These are phyloP conservation scores for Thelonectria olida DNA, from an alignment of 2,329 filamentous ascomycete genomes.

Conservation along the genomic window DNA sequence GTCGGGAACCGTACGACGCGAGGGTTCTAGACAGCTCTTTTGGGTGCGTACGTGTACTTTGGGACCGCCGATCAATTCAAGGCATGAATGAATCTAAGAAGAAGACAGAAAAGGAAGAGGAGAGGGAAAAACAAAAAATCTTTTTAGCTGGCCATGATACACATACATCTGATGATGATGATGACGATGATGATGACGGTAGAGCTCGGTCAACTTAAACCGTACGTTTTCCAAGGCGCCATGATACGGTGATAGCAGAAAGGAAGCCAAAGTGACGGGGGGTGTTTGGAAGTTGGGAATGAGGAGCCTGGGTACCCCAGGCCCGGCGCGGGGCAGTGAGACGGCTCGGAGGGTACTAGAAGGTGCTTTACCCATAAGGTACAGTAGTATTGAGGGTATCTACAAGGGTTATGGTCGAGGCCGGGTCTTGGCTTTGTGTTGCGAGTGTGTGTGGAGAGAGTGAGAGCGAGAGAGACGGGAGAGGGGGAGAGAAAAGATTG, in stretches of 20 bases:
- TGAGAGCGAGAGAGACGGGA: too few relatives aligned
- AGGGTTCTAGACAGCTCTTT: not conserved
- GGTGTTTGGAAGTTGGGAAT: slow-evolving; percentile 19
- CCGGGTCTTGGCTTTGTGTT: slow-evolving; percentile 9
- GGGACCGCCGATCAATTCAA: not conserved
- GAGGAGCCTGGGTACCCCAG: slow-evolving; percentile 11
- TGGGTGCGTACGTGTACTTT: slow-evolving; percentile 5
- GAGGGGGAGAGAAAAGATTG: too few relatives aligned
- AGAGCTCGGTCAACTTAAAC: slow-evolving; percentile 20
- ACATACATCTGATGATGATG: slow-evolving; percentile 22
- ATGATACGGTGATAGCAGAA: slow-evolving; percentile 1
- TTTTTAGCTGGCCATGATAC: slow-evolving; percentile 7
- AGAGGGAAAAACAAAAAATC: not conserved
- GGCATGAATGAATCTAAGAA: slow-evolving; percentile 7
- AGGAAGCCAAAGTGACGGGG: not conserved
- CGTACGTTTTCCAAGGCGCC: slow-evolving; percentile 25
- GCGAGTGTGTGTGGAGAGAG: not conserved
- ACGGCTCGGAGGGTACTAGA: slow-evolving; percentile 4
- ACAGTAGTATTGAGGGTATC: too few relatives aligned
- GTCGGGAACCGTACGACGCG: slow-evolving; percentile 13
- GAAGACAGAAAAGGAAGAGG: slow-evolving; percentile 3
- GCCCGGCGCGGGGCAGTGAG: slow-evolving; percentile 20
- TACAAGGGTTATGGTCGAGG: slow-evolving; percentile 6
- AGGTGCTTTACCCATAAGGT: too few relatives aligned
- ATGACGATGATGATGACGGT: slow-evolving; percentile 14